A percentile compares a stretch with the other conserved stretches of the same genome.
Conservation (phyloP, 139 green algal species). For the Coccomyxa sp. region DNA sequence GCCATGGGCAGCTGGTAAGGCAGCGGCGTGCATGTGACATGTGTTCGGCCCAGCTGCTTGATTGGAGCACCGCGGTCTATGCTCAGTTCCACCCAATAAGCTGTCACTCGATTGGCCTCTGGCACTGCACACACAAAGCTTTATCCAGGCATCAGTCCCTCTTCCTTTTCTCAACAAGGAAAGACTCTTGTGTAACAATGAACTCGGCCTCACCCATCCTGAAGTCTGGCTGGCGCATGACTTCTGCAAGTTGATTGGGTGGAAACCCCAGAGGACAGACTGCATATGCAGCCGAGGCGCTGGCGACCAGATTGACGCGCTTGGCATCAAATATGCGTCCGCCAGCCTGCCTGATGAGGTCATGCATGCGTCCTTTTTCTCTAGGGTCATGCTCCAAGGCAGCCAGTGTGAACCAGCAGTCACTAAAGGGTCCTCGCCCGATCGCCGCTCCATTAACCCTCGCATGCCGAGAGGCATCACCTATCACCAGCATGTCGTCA, state of each 20-base stretch:
- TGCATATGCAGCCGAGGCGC: constrained; percentile 13
- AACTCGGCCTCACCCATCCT: constrained; percentile 14
- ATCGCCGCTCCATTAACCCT: neutral
- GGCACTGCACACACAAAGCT: constrained; percentile 18
- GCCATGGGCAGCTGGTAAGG: constrained; percentile 31
- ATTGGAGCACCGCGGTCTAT: constrained; percentile 12
- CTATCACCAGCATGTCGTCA: neutral
- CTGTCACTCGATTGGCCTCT: constrained; percentile 32
- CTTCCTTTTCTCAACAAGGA: neutral
- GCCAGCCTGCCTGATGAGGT: constrained; percentile 22
- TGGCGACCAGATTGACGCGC: neutral
- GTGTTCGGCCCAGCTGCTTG: neutral
- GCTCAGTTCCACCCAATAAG: constrained; percentile 39
- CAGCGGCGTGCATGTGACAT: constrained; percentile 31
- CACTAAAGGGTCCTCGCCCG: neutral
- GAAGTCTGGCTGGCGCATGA: constrained; percentile 29
- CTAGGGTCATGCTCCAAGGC: constrained; percentile 19
- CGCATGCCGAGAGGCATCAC: neutral
- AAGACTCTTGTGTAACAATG: neutral
- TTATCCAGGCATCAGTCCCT: neutral
- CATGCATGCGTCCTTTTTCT: neutral
- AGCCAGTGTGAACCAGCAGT: constrained; percentile 42
- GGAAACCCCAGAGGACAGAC: constrained; percentile 28
- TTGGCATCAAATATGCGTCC: constrained; percentile 27
- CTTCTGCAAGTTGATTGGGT: neutral